Base-by-base conservation (phyloP, 176 grass and related monocot genomes). In the Eleusine coracana region DNA sequence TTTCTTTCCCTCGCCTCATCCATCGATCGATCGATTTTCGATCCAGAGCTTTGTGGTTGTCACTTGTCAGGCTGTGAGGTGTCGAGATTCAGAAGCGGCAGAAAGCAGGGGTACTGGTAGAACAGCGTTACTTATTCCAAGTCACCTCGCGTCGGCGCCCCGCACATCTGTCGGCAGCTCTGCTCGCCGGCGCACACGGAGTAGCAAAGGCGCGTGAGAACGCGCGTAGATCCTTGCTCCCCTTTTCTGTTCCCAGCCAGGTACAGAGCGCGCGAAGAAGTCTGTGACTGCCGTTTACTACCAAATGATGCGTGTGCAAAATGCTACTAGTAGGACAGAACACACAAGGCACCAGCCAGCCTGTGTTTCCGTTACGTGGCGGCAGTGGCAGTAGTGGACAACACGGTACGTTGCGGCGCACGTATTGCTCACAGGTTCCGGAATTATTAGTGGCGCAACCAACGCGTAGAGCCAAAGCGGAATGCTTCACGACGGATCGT, bases 151-250 rank as follows among this genome's bases (percentile, higher is more conserved):
- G 9, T 7, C 41, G 7, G 41, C 9, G 7, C 41, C 41, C 41
- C 41, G 41, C 3, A 44, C 72, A 64, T 76, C 65, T 83, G 86
- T 83, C 86, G 86, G 73, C 70, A 29, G 68, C 66, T 78, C 62
- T 85, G 56, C 25, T 25, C 25, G 25, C 0, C 25, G 25, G 25
- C 25, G 25, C 25, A 25, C 25, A 25, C 68, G 10, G 21, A 40
- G 64, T 52, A n/a, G 23, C 37, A 34, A 6, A 34, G 48, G 18
- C 0, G 28, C 18, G 15, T 41, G 28, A 5, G 1, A 27, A 78
- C 3, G 83, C 46, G 25, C 25, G 25, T 25, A 25, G 25, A 25
- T 0, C 25, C 25, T 25, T 25, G 25, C 25, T 25, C 25, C 25
- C 25, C 25, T 25, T 25, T 25, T 25, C 25, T 25, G 25, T 25